These are phyloP conservation scores for Carex myosuroides DNA, from an alignment of 176 grass and related monocot genomes.

Conservation along the genomic window DNA sequence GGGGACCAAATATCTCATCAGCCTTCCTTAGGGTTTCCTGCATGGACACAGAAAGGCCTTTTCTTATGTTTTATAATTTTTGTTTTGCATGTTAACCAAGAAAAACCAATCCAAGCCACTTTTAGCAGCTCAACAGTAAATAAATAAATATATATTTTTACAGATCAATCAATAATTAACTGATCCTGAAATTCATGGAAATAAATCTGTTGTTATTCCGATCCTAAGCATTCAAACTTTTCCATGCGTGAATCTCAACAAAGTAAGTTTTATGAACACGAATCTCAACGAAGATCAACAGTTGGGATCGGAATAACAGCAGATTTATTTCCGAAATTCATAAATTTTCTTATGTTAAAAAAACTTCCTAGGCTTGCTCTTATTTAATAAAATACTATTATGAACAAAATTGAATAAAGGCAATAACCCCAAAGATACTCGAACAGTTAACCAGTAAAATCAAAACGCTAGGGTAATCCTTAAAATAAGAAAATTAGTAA, in stretches of 20 bases:
- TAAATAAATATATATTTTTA: not conserved
- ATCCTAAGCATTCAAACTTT: too few relatives aligned
- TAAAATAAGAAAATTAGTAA: not conserved
- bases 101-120: not conserved
- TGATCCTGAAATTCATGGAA: not conserved
- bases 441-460: not conserved
- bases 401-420: not conserved
- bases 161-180: not conserved
- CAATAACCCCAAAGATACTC: not conserved
- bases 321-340: too few relatives aligned
- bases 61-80: not conserved
- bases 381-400: not conserved
- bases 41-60: not conserved
- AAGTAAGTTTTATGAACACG: too few relatives aligned
- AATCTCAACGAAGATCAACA: too few relatives aligned
- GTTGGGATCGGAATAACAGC: too few relatives aligned
- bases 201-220: too few relatives aligned
- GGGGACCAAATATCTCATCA: conserved; percentile 70
- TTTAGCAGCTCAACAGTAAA: not conserved
- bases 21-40: conserved; percentile 86
- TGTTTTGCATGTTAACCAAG: not conserved
- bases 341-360: not conserved
- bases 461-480: not conserved
- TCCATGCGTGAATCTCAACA: too few relatives aligned
- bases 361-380: not conserved